Base-by-base conservation (phyloP, 768 basidiomycete species). In the Amanita muscaria region DNA sequence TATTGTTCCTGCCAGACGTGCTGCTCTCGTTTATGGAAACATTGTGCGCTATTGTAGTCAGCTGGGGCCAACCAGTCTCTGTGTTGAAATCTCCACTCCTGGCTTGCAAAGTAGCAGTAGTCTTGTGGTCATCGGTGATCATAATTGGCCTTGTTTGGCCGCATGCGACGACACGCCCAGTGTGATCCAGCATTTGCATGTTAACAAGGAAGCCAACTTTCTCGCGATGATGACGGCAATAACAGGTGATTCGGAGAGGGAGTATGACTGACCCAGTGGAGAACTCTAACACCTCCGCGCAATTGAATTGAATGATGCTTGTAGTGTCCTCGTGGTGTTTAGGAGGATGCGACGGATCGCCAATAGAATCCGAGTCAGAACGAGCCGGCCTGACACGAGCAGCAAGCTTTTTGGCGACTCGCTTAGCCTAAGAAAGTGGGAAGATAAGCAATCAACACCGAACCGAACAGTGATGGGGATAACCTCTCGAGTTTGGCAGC, bases 61-160 rank as follows among this genome's bases (percentile, higher is more conserved):
- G 53, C 53, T 65, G 66, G 11, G 72, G 59, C 80, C 79, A 82
- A 22, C 77, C 76, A 30, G 67, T 56, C 42, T 74, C 72, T 19
- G 64, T 52, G 30, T 61, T 42, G 25, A 66, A 59, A 40, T 66
- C 71, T 23, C 53, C 49, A 45, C 55, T 61, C 49, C 49, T 58
- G 39, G 58, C 57, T 38, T 57, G 63, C 14, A 62, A 56, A 30
- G 63, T 56, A 12, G 66, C 76, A 22, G 66, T 76, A 22, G 88
- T 91, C 66, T 99, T 99, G 68, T 99, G 96, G 63, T 99, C 96
- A 67, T 99, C 96, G 1, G 94, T 99, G 53, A 98, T 98, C 83
- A 98, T 93, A 53, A 99, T 92, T 3, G 94, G 90, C 23, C 81
- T 78, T 1, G 91, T 88, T 43, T 70, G 74, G 4, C 90, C 91